phyloP scores from a whole-genome alignment of 495 filamentous ascomycete species.

The Mytilinidion resinicola region DNA sequence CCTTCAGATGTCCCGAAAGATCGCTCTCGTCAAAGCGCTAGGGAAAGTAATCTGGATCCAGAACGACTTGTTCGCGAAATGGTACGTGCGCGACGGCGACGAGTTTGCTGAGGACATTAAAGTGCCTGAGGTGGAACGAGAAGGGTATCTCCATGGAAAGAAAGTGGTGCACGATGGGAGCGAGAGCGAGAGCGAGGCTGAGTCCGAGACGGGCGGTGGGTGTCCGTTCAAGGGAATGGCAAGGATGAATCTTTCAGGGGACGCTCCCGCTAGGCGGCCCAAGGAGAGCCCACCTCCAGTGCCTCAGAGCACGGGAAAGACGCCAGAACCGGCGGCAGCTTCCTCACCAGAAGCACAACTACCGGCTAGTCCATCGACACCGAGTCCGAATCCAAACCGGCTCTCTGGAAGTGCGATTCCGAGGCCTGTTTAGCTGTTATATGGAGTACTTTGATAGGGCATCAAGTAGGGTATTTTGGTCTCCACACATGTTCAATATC shows the following conservation, averaged over 20 bases:
- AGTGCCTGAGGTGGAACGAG: conserved; percentile 48
- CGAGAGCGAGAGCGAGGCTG: conserved; percentile 19
- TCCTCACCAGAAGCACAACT: too few species aligned
- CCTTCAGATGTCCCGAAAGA: conserved; percentile 56
- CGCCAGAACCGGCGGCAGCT: not conserved
- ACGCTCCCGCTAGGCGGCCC: not conserved
- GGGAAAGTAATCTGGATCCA: conserved; percentile 65
- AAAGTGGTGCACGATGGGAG: conserved; percentile 40
- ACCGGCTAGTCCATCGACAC: not conserved
- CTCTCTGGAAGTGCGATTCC: conserved; percentile 1
- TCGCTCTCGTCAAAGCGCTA: conserved; percentile 59
- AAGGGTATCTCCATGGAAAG: conserved; percentile 54
- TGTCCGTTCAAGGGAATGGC: conserved; percentile 20
- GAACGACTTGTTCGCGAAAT: conserved; percentile 72
- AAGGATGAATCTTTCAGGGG: not conserved
- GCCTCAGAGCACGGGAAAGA: not conserved
- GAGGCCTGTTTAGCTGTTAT: not conserved
- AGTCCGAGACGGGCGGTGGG: conserved; percentile 6
- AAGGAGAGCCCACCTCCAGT: not conserved
- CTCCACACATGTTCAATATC: too few species aligned
- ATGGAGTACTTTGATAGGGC: too few species aligned
- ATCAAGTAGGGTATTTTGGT: too few species aligned
- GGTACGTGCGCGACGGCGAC: conserved; percentile 65
- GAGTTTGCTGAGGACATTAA: conserved; percentile 59
- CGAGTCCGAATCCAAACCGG: not conserved